These are phyloP conservation scores for Chenopodium album DNA, from an alignment of 148 eudicot genomes.

Conservation along the genomic window DNA sequence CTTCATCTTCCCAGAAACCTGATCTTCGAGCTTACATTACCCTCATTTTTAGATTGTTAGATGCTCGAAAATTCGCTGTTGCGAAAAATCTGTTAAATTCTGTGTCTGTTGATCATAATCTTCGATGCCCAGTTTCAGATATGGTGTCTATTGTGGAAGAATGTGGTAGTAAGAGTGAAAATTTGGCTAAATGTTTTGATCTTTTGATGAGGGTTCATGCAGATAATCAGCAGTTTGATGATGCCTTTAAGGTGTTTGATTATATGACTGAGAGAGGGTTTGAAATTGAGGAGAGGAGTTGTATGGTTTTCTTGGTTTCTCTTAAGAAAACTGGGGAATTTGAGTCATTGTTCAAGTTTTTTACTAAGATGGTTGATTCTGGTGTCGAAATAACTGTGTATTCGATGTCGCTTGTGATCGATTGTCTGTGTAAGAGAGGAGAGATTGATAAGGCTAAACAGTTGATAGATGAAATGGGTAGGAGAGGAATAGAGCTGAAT, in stretches of 20 bases:
- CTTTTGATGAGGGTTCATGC: slow-evolving; percentile 73
- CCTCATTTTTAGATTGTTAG: slow-evolving; percentile 53
- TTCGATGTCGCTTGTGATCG: slow-evolving; percentile 64
- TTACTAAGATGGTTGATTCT: slow-evolving; percentile 55
- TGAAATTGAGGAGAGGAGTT: slow-evolving; percentile 68
- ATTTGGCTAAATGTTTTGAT: slow-evolving; percentile 51
- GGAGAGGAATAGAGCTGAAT: slow-evolving; percentile 56
- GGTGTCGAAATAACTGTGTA: slow-evolving; percentile 63
- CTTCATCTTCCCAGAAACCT: slow-evolving; percentile 38
- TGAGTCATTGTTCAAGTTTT: slow-evolving; percentile 46
- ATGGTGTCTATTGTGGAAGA: slow-evolving; percentile 42
- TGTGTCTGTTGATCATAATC: slow-evolving; percentile 38
- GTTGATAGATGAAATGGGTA: slow-evolving; percentile 40
- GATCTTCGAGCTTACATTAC: slow-evolving; percentile 46
- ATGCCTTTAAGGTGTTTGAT: slow-evolving; percentile 72
- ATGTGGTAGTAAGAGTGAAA: slow-evolving; percentile 28
- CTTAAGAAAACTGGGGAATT: slow-evolving; percentile 44
- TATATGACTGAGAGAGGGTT: slow-evolving; percentile 49
- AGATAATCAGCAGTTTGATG: slow-evolving; percentile 51
- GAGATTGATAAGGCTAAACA: slow-evolving; percentile 53
- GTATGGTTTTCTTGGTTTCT: slow-evolving; percentile 75
- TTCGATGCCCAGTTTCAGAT: slow-evolving; percentile 39
- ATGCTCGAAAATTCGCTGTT: slow-evolving; percentile 39
- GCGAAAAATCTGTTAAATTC: slow-evolving; percentile 50
- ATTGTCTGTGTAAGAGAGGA: slow-evolving; percentile 59